These are phyloP conservation scores for Betula pendula DNA, from an alignment of 306 rosid genomes.

Conservation along the genomic window DNA sequence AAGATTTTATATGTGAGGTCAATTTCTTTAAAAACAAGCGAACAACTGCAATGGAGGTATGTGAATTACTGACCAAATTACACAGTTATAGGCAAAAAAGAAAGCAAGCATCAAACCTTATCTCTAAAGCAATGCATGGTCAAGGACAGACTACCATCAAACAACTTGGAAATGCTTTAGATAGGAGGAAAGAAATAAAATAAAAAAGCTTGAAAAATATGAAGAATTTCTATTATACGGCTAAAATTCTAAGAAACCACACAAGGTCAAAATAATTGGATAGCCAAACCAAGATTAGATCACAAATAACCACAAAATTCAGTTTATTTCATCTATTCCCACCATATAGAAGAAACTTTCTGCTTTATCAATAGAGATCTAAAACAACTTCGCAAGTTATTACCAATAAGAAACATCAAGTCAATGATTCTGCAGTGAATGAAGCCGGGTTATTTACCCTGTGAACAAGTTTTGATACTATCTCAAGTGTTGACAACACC, in stretches of 20 bases:
- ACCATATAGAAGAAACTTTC: constrained; percentile 5
- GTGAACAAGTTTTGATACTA: constrained; percentile 73
- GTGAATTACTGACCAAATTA: neutral
- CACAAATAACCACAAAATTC: neutral
- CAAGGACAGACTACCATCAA: neutral
- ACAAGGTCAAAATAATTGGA: neutral
- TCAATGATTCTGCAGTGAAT: constrained; percentile 16
- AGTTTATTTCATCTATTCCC: neutral
- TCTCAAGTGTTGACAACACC: constrained; percentile 71
- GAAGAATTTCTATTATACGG: neutral
- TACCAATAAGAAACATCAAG: constrained; percentile 20
- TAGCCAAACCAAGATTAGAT: neutral
- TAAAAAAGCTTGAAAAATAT: neutral
- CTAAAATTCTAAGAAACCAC: neutral
- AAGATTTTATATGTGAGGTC: constrained; percentile 30
- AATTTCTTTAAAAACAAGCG: neutral
- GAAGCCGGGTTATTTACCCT: constrained; percentile 56
- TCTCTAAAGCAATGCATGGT: neutral
- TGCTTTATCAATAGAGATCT: constrained; percentile 16
- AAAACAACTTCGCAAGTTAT: constrained; percentile 5
- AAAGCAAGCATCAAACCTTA: neutral
- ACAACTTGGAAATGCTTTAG: neutral
- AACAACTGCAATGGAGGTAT: neutral
- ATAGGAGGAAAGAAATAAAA: neutral
- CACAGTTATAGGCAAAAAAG: neutral